Evolutionary conservation across 1,284 basidiomycete genomes (phyloP).

Genomic region (Gymnopus androsaceus): DNA sequence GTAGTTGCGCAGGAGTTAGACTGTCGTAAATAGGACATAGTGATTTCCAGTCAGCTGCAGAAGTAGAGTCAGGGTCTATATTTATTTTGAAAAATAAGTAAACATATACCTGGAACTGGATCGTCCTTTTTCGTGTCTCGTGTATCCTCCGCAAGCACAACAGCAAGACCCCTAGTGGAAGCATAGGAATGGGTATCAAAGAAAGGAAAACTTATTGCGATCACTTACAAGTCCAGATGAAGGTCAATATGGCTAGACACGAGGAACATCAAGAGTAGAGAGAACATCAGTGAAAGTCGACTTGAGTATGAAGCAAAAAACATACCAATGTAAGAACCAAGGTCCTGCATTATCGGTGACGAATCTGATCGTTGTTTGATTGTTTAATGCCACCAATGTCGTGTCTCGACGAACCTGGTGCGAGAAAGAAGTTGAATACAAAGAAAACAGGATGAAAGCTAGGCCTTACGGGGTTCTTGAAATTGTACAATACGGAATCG

Average conservation of each 20-base stretch:
- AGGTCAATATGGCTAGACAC: conserved; percentile 28
- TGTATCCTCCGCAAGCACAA: conserved; percentile 16
- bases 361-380: conserved; percentile 34
- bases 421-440: too few relatives aligned
- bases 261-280: not conserved
- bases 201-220: too few relatives aligned
- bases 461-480: conserved; percentile 32
- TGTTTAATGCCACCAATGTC: conserved; percentile 28
- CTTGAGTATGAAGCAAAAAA: not conserved
- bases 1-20: not conserved
- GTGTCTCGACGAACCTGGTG: conserved; percentile 24
- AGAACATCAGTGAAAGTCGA: not conserved
- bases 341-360: conserved; percentile 32
- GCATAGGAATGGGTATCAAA: too few relatives aligned
- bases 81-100: not conserved
- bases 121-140: conserved; percentile 9
- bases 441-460: too few relatives aligned
- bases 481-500: conserved; percentile 30
- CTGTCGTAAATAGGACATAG: conserved; percentile 14
- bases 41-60: conserved; percentile 12
- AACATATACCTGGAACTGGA: conserved; percentile 10
- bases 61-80: not conserved
- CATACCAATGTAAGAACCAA: conserved; percentile 20
- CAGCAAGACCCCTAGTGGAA: conserved; percentile 14
- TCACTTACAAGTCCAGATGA: conserved; percentile 27